Conservation (phyloP, 2,329 filamentous ascomycete genomes). For the Blastomyces parvus region DNA sequence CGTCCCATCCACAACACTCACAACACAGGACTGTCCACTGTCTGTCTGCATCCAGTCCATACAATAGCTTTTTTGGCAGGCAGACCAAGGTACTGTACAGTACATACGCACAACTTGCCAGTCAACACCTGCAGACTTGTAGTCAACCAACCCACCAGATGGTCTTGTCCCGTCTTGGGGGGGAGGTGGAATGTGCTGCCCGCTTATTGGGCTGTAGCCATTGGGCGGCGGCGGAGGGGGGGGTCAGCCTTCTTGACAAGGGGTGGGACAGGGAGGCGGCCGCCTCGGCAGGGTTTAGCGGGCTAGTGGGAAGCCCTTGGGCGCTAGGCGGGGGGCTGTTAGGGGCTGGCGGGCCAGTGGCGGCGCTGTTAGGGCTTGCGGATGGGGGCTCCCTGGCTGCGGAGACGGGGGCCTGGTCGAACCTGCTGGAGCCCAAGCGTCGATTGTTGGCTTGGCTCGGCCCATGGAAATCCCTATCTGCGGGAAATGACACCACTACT, state of each 20-base stretch:
- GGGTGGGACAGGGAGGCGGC: background rate
- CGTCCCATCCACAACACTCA: background rate
- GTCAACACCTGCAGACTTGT: background rate
- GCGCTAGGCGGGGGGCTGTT: background rate
- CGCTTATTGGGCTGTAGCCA: background rate
- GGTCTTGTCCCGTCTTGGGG: background rate
- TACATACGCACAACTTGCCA: background rate
- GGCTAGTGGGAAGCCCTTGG: background rate
- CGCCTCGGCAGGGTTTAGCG: background rate
- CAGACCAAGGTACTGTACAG: background rate
- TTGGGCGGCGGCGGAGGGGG: background rate
- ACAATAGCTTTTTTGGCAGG: background rate
- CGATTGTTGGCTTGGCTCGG: slow-evolving; percentile 6
- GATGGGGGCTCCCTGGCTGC: slow-evolving; percentile 4
- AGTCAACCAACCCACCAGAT: background rate
- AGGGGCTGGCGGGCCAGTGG: background rate
- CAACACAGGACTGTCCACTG: too few relatives aligned
- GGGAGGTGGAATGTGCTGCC: background rate
- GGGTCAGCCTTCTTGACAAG: background rate
- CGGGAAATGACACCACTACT: slow-evolving; percentile 1
- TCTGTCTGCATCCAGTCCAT: background rate
- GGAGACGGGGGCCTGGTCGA: background rate
- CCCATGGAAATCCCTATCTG: background rate
- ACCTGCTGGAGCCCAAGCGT: slow-evolving; percentile 6
- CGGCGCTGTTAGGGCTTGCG: background rate